Conservation (phyloP, 495 filamentous ascomycete genomes). For the Neurospora tetrasperma region DNA sequence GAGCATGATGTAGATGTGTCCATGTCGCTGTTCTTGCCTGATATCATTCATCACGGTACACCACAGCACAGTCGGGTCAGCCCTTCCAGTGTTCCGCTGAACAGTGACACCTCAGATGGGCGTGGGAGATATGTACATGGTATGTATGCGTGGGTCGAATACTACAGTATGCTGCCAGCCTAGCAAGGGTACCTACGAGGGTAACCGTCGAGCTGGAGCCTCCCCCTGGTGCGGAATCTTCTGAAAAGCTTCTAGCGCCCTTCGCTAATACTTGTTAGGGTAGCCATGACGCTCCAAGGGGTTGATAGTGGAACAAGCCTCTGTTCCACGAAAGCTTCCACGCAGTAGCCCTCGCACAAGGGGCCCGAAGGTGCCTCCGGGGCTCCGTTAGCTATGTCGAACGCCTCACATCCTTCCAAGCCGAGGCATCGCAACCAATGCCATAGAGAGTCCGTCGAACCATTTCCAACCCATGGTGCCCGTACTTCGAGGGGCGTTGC, state of each 20-base stretch:
- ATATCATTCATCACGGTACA: background rate
- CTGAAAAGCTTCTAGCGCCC: constrained; percentile 13
- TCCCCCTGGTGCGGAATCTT: constrained; percentile 8
- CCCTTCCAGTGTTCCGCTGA: background rate
- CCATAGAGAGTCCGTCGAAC: background rate
- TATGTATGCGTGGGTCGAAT: background rate
- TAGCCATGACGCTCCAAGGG: background rate
- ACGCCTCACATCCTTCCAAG: background rate
- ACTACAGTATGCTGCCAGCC: background rate
- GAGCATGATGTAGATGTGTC: background rate
- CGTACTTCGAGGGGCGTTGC: background rate
- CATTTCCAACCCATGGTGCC: background rate
- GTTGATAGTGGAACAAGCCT: background rate
- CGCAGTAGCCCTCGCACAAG: background rate
- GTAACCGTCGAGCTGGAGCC: background rate
- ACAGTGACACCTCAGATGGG: background rate
- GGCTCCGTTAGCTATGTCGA: background rate
- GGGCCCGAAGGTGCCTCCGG: background rate
- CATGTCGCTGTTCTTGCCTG: background rate
- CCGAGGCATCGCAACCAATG: background rate
- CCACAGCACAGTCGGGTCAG: background rate
- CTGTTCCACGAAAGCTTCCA: background rate
- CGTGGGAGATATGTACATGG: background rate
- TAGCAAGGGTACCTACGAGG: background rate
- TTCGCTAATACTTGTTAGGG: constrained; percentile 2